These are phyloP conservation scores for Fusarium liriodendri DNA, from an alignment of 2,329 filamentous ascomycete genomes.

Conservation along the genomic window DNA sequence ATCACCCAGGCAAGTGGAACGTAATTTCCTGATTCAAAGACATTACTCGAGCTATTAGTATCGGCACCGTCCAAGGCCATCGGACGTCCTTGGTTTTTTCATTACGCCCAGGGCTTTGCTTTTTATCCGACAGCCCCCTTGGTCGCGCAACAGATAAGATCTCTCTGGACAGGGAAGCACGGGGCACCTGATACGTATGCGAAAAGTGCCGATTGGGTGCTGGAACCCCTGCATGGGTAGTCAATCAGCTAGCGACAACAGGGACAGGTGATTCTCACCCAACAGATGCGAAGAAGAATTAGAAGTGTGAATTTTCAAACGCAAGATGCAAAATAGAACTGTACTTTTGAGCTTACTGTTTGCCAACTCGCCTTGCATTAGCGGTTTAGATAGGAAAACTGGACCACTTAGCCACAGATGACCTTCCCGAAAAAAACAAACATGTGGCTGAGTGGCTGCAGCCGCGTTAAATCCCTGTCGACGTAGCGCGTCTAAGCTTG, in stretches of 20 bases:
- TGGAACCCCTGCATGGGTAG: slow-evolving; percentile 6
- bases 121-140: not conserved
- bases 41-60: not conserved
- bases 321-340: not conserved
- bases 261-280: slow-evolving; percentile 26
- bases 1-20: not conserved
- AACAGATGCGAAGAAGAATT: slow-evolving; percentile 5
- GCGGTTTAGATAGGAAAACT: not conserved
- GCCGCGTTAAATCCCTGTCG: slow-evolving; percentile 43
- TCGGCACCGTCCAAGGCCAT: not conserved
- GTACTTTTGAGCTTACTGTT: not conserved
- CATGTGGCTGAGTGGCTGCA: slow-evolving; percentile 42
- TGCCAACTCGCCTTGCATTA: not conserved
- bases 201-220: slow-evolving; percentile 19
- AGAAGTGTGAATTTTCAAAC: not conserved
- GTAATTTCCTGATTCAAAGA: not conserved
- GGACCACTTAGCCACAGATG: slow-evolving; percentile 14
- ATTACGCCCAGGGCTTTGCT: not conserved
- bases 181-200: not conserved
- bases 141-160: slow-evolving; percentile 1
- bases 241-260: slow-evolving; percentile 5
- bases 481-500: slow-evolving; percentile 46
- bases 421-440: slow-evolving; percentile 32
- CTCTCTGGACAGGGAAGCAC: not conserved
- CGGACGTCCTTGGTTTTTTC: not conserved